Conservation (phyloP, 2,329 filamentous ascomycete species). For the Podosphaera xanthii region DNA sequence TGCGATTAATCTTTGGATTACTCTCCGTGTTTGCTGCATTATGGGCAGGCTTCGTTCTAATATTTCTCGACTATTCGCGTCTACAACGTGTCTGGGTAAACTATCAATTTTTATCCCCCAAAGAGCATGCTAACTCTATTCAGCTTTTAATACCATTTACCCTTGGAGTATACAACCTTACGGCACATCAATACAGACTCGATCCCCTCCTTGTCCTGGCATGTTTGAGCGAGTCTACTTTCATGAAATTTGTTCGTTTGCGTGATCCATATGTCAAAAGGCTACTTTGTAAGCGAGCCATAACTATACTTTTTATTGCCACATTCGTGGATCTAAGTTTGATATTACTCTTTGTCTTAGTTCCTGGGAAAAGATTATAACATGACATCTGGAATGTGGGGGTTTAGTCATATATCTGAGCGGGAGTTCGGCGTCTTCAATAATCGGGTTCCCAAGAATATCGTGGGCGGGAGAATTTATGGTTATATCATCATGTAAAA, state of each 20-base stretch:
- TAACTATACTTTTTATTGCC: constrained; percentile 60
- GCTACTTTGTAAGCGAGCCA: constrained; percentile 59
- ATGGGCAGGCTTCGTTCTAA: constrained; percentile 83
- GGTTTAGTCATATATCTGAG: not conserved
- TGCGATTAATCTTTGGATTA: constrained; percentile 67
- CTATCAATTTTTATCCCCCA: constrained; percentile 6
- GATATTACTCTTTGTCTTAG: constrained; percentile 78
- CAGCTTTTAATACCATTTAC: constrained; percentile 75
- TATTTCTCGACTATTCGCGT: constrained; percentile 64
- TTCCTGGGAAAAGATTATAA: constrained; percentile 66
- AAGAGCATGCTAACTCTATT: constrained; percentile 1
- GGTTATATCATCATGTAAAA: not conserved
- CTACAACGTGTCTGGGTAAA: constrained; percentile 65
- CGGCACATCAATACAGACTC: constrained; percentile 86
- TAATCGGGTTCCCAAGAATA: not conserved
- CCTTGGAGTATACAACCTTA: constrained; percentile 67
- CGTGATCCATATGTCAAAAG: constrained; percentile 78
- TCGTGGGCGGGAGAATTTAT: not conserved
- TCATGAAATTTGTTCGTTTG: constrained; percentile 73
- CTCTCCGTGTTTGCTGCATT: constrained; percentile 75
- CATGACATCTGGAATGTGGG: not conserved
- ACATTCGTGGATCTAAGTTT: constrained; percentile 58
- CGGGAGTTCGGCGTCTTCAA: not conserved
- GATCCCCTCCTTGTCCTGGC: constrained; percentile 74
- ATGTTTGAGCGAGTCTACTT: constrained; percentile 91